Base-by-base conservation (phyloP, 2,329 filamentous ascomycete genomes). In the Diaporthe sp. region DNA sequence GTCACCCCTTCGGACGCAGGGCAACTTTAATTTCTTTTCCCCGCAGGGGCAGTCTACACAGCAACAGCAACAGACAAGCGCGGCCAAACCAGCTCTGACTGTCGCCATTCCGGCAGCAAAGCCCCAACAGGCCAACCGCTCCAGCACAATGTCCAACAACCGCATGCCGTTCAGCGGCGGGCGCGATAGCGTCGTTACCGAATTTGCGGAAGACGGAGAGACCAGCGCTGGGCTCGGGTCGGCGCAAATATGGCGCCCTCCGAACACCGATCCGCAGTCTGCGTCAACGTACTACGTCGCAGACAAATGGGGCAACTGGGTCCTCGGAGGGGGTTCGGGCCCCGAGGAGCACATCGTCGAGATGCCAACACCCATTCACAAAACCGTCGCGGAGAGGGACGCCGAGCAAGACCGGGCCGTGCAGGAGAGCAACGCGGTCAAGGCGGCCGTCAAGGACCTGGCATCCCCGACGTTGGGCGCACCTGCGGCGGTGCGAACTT, bases 251-350 rank as follows among this genome's bases (percentile, higher is more conserved):
- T 90, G 89, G 89, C 83, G 87, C 17, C 88, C 87, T 8, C 88
- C 88, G 0, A 85, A 86, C 3, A 83, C 83, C 2, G 86, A 85
- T 28, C 86, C 88, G 1, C 82, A 84, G 55, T 87, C 87, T 2
- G 86, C 86, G 0, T 84, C 85, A 3, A 85, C 86, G 0, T 85
- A 86, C 60, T 90, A 89, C 77, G 85, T 90, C 63, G 86, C 88
- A 47, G 88, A 91, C 79, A 87, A 85, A 79, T 84, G 85, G 77
- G 87, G 88, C 1, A 90, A 90, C 79, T 90, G 89, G 89, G 84
- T 89, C 22, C 83, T 90, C 10, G 85, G 85, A 49, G 86, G 86
- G 75, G 78, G 61, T 3, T 34, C 83, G 7, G 82, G 82, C 58
- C 81, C 81, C 49, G 78, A 13, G 6, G 75, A 71, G 78, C 79